Percentiles rank a stretch among this genome's conserved stretches.
Conservation (phyloP, 2,329 filamentous ascomycete species). For the Aspergillus nomiae region DNA sequence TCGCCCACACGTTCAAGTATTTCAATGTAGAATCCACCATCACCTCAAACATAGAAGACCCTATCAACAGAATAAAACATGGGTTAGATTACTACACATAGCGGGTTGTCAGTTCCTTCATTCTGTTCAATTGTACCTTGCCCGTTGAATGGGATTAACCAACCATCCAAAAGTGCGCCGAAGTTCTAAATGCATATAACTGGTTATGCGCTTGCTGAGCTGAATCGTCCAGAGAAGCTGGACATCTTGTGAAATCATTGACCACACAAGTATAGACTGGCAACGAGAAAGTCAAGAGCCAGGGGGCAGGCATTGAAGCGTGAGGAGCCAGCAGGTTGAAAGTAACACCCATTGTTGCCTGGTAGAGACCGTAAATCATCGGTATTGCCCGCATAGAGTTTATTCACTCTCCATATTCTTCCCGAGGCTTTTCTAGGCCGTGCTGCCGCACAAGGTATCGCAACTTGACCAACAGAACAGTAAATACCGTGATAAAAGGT, state of each 20-base stretch:
- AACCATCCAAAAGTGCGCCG: not conserved
- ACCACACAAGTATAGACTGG: not conserved
- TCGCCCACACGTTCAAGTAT: too few relatives aligned
- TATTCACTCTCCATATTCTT: not conserved
- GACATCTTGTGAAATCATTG: not conserved
- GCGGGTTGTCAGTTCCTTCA: too few relatives aligned
- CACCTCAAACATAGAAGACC: too few relatives aligned
- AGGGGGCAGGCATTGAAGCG: not conserved
- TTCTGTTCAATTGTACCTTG: too few relatives aligned
- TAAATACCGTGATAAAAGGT: not conserved
- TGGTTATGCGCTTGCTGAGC: not conserved
- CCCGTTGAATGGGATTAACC: too few relatives aligned
- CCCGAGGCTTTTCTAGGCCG: not conserved
- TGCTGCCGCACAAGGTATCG: not conserved
- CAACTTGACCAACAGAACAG: not conserved
- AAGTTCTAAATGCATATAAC: not conserved
- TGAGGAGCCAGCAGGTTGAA: not conserved
- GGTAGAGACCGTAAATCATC: not conserved
- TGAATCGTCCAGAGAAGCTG: not conserved
- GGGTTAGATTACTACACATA: too few relatives aligned
- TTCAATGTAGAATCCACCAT: too few relatives aligned
- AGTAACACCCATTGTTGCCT: not conserved
- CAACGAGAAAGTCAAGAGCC: not conserved
- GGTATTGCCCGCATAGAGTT: not conserved
- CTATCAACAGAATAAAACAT: too few relatives aligned